Evolutionary conservation across 495 filamentous ascomycete species (phyloP), one percentile per base, ranked within the genome.

Genomic region (Trichoderma orchidacearum): DNA sequence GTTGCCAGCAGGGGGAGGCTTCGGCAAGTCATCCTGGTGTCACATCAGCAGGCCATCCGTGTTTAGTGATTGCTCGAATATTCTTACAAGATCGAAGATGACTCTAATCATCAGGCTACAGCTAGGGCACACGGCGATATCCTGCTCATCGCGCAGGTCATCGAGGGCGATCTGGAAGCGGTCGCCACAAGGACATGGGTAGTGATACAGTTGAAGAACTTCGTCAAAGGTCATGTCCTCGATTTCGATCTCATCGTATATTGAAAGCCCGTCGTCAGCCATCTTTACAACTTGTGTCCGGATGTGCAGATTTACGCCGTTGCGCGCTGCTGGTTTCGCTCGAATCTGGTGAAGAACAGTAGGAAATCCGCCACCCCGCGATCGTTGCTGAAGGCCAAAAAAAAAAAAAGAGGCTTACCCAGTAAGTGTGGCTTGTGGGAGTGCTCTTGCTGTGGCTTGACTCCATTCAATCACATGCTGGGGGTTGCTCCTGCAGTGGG

Each of bases 241-340:
- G 78, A 98, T 96, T 68, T 98, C 93, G 73, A 98, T 90, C 71
- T 98, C 92, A 70, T 98, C 93, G 76, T 98, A 98, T 64, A 95
- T 86, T 56, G 85, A 81, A 45, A 83, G 66, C 35, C 84, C 82
- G 63, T 76, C 71, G 50, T 87, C 85, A 25, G 83, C 76, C 85
- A 87, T 88, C 50, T 65, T 74, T 21, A 25, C 27, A 23, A 7
- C 23, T 1, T 13, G 4, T 23, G 27, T 3, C 7, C 38, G 55
- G 17, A 27, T 3, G 7, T 18, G 38, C 3, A 25, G 25, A 0
- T 17, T 7, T 38, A n/a, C 5, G 30, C n/a, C 21, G 30, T 17
- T 5, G 13, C 17, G 30, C 1, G 30, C 8, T 18, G 6, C 23
- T 30, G 50, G 2, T 18, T 1, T 52, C 7, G 15, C 21, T 30